phyloP scores from a whole-genome alignment of 257 asterid species.

The Nyctanthes arbortristis region DNA sequence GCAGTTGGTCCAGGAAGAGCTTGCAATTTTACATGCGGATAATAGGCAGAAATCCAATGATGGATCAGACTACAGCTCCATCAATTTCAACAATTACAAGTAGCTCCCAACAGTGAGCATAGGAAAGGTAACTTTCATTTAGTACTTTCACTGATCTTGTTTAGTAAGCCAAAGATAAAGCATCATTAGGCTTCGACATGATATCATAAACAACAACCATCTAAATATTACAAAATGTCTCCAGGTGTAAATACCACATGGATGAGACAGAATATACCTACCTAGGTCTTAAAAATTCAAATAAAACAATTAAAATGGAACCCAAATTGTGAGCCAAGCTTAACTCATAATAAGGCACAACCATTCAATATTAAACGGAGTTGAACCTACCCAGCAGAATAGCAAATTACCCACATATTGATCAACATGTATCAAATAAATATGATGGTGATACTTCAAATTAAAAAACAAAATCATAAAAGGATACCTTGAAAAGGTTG shows the following conservation, averaged over 20 bases:
- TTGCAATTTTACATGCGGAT: not conserved
- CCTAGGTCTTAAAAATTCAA: not conserved
- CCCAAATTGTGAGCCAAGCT: slow-evolving; percentile 7
- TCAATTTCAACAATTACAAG: not conserved
- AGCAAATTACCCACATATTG: not conserved
- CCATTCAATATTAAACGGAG: not conserved
- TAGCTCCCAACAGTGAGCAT: not conserved
- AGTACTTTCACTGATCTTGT: not conserved
- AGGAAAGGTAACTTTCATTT: not conserved
- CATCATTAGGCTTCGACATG: not conserved
- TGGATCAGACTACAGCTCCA: not conserved
- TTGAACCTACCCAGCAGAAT: not conserved
- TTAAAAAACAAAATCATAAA: slow-evolving; percentile 10
- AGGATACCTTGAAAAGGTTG: slow-evolving; percentile 65
- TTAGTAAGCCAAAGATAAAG: not conserved
- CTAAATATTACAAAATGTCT: not conserved
- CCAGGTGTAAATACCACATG: not conserved
- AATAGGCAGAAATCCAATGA: not conserved
- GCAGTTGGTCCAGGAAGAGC: not conserved
- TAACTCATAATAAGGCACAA: slow-evolving; percentile 1
- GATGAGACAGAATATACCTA: not conserved
- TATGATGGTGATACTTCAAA: slow-evolving; percentile 5
- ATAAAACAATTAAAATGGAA: not conserved
- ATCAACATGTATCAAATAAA: not conserved
- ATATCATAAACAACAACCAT: not conserved